Base-by-base conservation (phyloP, 176 grass and related monocot species). In the Elymus sibiricus region DNA sequence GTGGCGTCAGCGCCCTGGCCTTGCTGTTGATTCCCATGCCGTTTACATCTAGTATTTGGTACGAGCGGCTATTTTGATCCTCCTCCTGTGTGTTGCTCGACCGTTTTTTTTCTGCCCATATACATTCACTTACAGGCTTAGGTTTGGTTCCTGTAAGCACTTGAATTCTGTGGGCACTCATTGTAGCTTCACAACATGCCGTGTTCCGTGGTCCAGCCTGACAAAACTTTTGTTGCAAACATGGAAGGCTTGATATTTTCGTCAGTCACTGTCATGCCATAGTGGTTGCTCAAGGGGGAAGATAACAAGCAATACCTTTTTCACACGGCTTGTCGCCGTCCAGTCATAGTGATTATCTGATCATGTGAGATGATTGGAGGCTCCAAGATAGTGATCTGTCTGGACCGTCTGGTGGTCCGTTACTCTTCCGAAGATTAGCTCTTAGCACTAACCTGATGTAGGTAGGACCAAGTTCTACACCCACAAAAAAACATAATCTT, bases 181-280 rank as follows among this genome's bases (percentile, higher is more conserved):
- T 4, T 10, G 51, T 55, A 34, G n/a, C 76, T 15, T 76, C n/a
- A 14, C 74, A 70, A 66, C 32, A 12, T 44, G 10, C 34, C 6
- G 0, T 19, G 19, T 35, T 4, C 44, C 42, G 21, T 68, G 2
- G 79, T 44, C 68, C 43, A 21, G 7, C 46, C 27, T 53, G 11
- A 39, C 26, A 38, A 19, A 62, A 4, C 0, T 16, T 63, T 1
- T 39, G 14, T 26, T 71, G 74, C 34, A 24, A 16, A 61, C 44
- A 49, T 1, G 11, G 25, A 27, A 4, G 78, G 86, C 32, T 66
- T 53, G 44, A 74, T 86, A 87, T 90, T 83, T 86, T 65, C 12
- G 65, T 35, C 43, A 4, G 58, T 83, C 80, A 3, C 65, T 59
- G 11, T 79, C 80, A 4, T 65, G 44, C 80, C 16, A 79, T 79